Percentiles rank a stretch among this genome's conserved stretches.
Conservation (phyloP, 2,329 filamentous ascomycete species). For the Myriosclerotinia duriaeana region DNA sequence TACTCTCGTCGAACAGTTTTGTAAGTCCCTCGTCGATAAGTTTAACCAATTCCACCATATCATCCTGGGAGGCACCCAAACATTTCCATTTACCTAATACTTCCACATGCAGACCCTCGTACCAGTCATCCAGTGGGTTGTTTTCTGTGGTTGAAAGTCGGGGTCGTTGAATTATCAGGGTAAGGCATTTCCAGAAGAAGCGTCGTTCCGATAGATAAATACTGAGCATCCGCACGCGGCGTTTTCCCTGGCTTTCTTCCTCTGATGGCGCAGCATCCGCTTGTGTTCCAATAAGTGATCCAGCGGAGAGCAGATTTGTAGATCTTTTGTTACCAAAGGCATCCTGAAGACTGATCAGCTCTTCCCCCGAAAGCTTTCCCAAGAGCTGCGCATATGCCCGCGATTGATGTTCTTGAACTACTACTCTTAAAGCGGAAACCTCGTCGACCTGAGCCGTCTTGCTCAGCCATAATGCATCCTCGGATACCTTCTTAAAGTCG, state of each 20-base stretch:
- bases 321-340: slow-evolving; percentile 66
- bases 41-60: slow-evolving; percentile 46
- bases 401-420: slow-evolving; percentile 79
- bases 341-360: slow-evolving; percentile 72
- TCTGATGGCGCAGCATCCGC: slow-evolving; percentile 51
- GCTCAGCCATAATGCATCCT: slow-evolving; percentile 83
- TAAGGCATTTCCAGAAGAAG: slow-evolving; percentile 60
- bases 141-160: neutral
- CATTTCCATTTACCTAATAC: slow-evolving; percentile 17
- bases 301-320: slow-evolving; percentile 54
- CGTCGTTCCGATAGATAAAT: slow-evolving; percentile 71
- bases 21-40: slow-evolving; percentile 51
- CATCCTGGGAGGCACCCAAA: slow-evolving; percentile 21
- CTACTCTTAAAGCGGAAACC: slow-evolving; percentile 75
- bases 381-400: slow-evolving; percentile 72
- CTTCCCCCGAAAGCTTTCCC: slow-evolving; percentile 72
- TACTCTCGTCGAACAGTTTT: slow-evolving; percentile 38
- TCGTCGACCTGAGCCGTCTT: slow-evolving; percentile 76
- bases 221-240: slow-evolving; percentile 66
- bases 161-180: slow-evolving; percentile 18
- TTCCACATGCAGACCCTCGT: slow-evolving; percentile 4
- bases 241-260: slow-evolving; percentile 62
- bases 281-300: slow-evolving; percentile 41
- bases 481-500: slow-evolving; percentile 77
- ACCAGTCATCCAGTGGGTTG: slow-evolving; percentile 8